Base-by-base conservation (phyloP, 2,329 filamentous ascomycete species). In the Metarhizium album region DNA sequence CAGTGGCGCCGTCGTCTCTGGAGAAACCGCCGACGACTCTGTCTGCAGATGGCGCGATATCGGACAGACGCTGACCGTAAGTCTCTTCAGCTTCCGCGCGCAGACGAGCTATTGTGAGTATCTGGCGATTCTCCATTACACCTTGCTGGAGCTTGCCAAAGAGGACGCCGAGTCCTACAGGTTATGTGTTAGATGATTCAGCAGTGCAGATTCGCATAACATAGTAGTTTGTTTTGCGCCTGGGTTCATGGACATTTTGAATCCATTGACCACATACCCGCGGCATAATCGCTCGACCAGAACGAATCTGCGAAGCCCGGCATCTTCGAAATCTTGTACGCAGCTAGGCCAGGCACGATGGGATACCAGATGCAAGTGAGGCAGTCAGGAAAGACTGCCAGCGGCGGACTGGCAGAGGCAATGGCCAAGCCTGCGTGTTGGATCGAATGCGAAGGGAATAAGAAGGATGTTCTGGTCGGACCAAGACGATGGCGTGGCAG, bases 111-210 rank as follows among this genome's bases (percentile, higher is more conserved):
- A 98, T 82, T 37, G 86, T 93, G 57, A 98, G 74, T 54, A 98
- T 78, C 71, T 98, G 93, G 62, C 91, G 87, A 69, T 98, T 95
- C 70, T 98, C 93, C 60, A 90, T 80, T 53, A 94, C 86, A 54
- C 93, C 93, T 70, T 98, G 93, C 69, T 97, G 90, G 51, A 98
- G 84, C 76, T 98, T 98, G 67, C 83, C 83, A 64, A 97, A 98
- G 57, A 98, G 80, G 57, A 97, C 90, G 50, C 91, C 90, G 58
- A 98, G 80, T 55, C 93, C 83, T 84, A 49, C 5, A 24, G 13
- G 3, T 23, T 18, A 35, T 53, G 55, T 50, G 53, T 33, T 38
- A 20, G 20, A 43, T 23, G 8, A 16, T 23, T 8, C 3, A 14
- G 40, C 11, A 43, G 14, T 40, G 37, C 16, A 29, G 27, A 9